phyloP scores from a whole-genome alignment of 805 yeast species.

The Yamadazyma olivae region DNA sequence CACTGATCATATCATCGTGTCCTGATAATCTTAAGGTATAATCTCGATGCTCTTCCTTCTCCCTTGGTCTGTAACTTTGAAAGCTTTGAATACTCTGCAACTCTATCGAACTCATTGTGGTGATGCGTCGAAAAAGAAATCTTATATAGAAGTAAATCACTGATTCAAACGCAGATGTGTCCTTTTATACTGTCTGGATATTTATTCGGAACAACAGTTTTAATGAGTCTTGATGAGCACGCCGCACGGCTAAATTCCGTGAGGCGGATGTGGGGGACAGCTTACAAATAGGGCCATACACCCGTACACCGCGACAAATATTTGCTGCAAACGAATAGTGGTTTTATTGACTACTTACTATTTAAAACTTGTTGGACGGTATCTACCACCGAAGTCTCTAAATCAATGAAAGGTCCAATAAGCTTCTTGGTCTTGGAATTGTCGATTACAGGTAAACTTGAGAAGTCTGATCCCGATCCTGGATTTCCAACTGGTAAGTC shows the following conservation, averaged over 20 bases:
- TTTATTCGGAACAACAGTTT: too few relatives aligned
- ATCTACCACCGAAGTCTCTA: slow-evolving; percentile 38
- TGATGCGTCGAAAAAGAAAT: too few relatives aligned
- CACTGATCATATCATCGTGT: not conserved
- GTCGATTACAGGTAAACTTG: slow-evolving; percentile 2
- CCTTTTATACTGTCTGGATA: too few relatives aligned
- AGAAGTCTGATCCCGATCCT: slow-evolving; percentile 3
- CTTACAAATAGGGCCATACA: too few relatives aligned
- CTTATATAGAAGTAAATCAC: too few relatives aligned
- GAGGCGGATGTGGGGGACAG: too few relatives aligned
- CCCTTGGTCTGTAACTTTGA: not conserved
- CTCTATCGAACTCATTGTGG: slow-evolving; percentile 4
- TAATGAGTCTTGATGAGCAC: too few relatives aligned
- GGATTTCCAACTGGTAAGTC: slow-evolving; percentile 29
- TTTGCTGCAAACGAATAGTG: too few relatives aligned
- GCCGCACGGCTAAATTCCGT: too few relatives aligned
- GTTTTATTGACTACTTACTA: slow-evolving; percentile 2
- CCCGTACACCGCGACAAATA: too few relatives aligned
- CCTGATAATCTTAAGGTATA: not conserved
- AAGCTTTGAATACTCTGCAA: slow-evolving; percentile 4
- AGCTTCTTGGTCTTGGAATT: slow-evolving; percentile 3
- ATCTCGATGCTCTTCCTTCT: not conserved
- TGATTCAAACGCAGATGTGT: too few relatives aligned
- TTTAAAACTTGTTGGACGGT: slow-evolving; percentile 27
- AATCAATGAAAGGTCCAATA: slow-evolving; percentile 19